phyloP scores from a whole-genome alignment of 345 rosid species.

The Draba incana region DNA sequence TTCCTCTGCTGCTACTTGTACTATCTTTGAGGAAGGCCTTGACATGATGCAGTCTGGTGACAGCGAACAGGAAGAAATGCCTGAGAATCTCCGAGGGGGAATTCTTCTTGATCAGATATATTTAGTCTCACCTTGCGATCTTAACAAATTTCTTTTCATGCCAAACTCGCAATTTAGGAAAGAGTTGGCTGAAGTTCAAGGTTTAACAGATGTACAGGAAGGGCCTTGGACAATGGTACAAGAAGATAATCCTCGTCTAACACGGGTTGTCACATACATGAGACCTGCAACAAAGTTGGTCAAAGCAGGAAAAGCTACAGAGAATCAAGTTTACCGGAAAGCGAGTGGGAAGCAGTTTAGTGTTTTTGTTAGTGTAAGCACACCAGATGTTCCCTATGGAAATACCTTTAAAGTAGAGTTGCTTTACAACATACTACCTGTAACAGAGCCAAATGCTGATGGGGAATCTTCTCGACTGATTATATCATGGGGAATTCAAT shows the following conservation, averaged over 20 bases:
- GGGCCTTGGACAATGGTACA: slow-evolving; percentile 70
- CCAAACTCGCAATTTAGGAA: slow-evolving; percentile 70
- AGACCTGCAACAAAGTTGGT: slow-evolving; percentile 76
- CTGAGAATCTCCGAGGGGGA: slow-evolving; percentile 75
- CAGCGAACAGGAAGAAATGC: slow-evolving; percentile 51
- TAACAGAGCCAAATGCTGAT: slow-evolving; percentile 47
- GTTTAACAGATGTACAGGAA: slow-evolving; percentile 64
- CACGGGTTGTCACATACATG: slow-evolving; percentile 58
- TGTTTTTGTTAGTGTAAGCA: slow-evolving; percentile 56
- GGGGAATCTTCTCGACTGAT: slow-evolving; percentile 63
- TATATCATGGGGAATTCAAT: slow-evolving; percentile 76
- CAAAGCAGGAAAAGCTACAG: slow-evolving; percentile 78
- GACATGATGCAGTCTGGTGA: slow-evolving; percentile 55
- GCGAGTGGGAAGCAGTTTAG: slow-evolving; percentile 63
- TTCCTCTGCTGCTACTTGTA: slow-evolving; percentile 36
- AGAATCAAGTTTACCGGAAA: slow-evolving; percentile 70
- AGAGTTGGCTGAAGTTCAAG: slow-evolving; percentile 71
- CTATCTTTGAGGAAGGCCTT: slow-evolving; percentile 69
- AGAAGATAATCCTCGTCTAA: slow-evolving; percentile 47
- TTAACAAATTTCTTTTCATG: slow-evolving; percentile 70
- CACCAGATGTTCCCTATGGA: slow-evolving; percentile 90
- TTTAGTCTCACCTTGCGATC: slow-evolving; percentile 45
- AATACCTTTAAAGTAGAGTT: slow-evolving; percentile 62
- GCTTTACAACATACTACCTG: slow-evolving; percentile 80
- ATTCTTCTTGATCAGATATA: slow-evolving; percentile 67